A percentile compares a stretch with the other conserved stretches of the same genome.
phyloP scores from a whole-genome alignment of 768 basidiomycete species.

The Mycena epipterygia region DNA sequence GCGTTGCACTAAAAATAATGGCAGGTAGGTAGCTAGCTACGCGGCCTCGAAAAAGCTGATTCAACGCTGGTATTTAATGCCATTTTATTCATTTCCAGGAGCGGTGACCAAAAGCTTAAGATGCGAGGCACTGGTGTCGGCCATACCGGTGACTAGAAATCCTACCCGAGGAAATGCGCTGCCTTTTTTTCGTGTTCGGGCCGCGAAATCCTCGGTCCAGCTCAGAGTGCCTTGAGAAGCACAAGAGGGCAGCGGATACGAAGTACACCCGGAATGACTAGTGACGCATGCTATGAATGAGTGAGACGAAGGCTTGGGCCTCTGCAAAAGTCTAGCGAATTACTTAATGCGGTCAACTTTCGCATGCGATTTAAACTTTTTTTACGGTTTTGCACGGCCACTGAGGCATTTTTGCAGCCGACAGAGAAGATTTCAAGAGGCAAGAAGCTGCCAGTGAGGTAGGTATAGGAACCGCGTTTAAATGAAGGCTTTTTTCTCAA shows the following conservation, averaged over 20 bases:
- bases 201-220: neutral
- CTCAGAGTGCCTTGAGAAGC: neutral
- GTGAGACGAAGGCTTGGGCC: neutral
- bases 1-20: no score
- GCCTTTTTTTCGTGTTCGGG: no score
- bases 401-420: neutral
- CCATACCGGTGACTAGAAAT: no score
- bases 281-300: neutral
- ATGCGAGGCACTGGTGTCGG: no score
- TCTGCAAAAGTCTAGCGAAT: neutral
- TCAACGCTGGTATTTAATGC: no score
- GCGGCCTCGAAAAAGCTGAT: no score
- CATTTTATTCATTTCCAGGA: no score
- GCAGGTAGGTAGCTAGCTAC: no score
- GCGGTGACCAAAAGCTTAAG: no score
- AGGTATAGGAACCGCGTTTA: neutral
- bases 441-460: neutral
- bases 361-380: neutral
- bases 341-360: neutral
- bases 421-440: neutral
- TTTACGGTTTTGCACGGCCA: neutral
- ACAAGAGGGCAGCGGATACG: neutral
- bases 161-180: no score
- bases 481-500: no score
- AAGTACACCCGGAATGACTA: neutral